Evolutionary conservation across 306 rosid genomes (phyloP).

Genomic region (Rubus parviflorus): DNA sequence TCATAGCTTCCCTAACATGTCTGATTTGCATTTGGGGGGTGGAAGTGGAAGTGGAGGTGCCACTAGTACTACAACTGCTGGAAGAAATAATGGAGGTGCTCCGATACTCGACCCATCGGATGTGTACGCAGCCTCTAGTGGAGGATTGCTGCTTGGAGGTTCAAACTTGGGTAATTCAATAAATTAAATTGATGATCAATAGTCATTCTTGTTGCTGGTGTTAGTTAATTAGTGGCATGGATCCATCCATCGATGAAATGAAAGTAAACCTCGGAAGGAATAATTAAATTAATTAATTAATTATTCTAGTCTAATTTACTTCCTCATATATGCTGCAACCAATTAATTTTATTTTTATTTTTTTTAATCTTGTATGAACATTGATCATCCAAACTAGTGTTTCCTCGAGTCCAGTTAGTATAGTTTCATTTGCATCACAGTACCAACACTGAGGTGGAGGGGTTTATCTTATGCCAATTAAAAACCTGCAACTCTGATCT

Average conservation of each 20-base stretch:
- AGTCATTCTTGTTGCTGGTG: constrained; percentile 18
- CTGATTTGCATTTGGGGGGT: constrained; percentile 80
- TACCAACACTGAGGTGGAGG: not conserved
- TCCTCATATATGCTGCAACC: not conserved
- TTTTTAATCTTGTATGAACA: not conserved
- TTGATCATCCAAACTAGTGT: not conserved
- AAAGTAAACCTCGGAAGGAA: too few species aligned
- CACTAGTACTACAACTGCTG: constrained; percentile 19
- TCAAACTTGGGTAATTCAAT: constrained; percentile 79
- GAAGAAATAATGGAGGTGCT: constrained; percentile 59
- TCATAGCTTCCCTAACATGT: constrained; percentile 62
- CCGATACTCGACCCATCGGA: constrained; percentile 71
- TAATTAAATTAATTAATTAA: too few species aligned
- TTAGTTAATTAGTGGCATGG: not conserved
- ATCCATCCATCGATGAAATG: too few species aligned
- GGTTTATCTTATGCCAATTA: too few species aligned
- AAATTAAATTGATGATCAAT: constrained; percentile 37
- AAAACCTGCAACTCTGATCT: not conserved
- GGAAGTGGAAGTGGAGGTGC: constrained; percentile 21
- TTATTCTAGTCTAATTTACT: not conserved
- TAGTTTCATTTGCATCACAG: not conserved
- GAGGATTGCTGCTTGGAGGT: constrained; percentile 56
- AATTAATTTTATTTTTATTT: too few species aligned
- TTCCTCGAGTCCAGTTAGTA: not conserved
- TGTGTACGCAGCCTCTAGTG: constrained; percentile 60